phyloP scores from a whole-genome alignment of 1,284 basidiomycete species.

The Exobasidium rhododendri region DNA sequence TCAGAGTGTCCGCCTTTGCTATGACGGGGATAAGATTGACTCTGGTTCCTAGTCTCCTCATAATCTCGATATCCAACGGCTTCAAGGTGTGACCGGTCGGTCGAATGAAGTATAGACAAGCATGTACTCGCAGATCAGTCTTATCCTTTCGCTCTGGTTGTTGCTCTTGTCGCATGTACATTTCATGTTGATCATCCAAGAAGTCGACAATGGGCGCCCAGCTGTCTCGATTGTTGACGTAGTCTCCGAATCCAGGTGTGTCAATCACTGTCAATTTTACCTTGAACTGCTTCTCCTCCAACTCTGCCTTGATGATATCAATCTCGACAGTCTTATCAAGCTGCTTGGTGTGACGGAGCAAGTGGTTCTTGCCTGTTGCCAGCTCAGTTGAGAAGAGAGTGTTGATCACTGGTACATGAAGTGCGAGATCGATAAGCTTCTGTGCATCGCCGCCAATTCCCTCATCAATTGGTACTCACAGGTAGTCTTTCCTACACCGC shows the following conservation, averaged over 20 bases:
- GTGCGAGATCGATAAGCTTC: neutral
- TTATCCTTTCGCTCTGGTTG: constrained; percentile 90
- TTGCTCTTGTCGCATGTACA: constrained; percentile 99
- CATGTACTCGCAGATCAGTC: constrained; percentile 91
- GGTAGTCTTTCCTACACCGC: constrained; percentile 50
- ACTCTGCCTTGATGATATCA: constrained; percentile 63
- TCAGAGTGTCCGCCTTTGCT: constrained; percentile 93
- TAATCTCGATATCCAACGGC: constrained; percentile 97
- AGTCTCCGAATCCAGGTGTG: constrained; percentile 98
- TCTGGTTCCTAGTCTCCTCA: constrained; percentile 92
- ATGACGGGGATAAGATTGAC: constrained; percentile 98
- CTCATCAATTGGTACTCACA: constrained; percentile 24
- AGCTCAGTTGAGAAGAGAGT: constrained; percentile 98
- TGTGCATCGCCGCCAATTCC: too few species aligned
- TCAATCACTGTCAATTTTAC: constrained; percentile 99
- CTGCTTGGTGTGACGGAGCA: constrained; percentile 86
- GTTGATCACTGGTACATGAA: constrained; percentile 67
- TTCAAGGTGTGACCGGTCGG: constrained; percentile 96
- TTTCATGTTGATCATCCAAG: constrained; percentile 98
- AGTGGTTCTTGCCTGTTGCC: constrained; percentile 85
- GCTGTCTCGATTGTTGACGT: constrained; percentile 96
- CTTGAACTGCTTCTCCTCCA: constrained; percentile 98
- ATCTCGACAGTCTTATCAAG: constrained; percentile 95
- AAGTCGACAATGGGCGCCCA: constrained; percentile 99
- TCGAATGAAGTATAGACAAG: constrained; percentile 95